phyloP scores from a whole-genome alignment of 352 stramenopile genomes.

The Phytophthora pisi region DNA sequence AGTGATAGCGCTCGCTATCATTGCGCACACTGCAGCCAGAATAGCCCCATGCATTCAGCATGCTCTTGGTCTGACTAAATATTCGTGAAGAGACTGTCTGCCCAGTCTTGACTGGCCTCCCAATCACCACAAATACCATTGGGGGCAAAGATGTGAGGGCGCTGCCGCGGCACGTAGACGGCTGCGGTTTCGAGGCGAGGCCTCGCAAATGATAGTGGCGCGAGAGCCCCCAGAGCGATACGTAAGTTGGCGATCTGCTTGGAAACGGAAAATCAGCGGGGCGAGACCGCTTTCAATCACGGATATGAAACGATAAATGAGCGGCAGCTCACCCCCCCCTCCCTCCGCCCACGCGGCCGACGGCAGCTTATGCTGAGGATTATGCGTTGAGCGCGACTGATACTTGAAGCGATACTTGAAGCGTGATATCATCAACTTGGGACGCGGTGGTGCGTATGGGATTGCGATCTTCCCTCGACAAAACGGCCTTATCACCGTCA shows the following conservation, averaged over 20 bases:
- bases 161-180: neutral
- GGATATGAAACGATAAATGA: constrained; percentile 7
- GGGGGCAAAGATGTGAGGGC: constrained; percentile 1
- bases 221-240: neutral
- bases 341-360: neutral
- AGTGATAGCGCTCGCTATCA: neutral
- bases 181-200: neutral
- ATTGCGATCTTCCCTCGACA: constrained; percentile 3
- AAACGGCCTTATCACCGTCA: neutral
- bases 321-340: neutral
- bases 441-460: neutral
- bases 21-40: neutral
- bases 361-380: neutral
- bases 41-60: neutral
- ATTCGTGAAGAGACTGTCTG: constrained; percentile 14
- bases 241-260: neutral
- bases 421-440: constrained; percentile 3
- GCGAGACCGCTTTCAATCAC: constrained; percentile 1
- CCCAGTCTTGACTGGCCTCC: neutral
- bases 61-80: constrained; percentile 4
- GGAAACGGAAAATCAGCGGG: constrained; percentile 1
- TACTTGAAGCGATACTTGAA: neutral
- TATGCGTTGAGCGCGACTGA: constrained; percentile 3
- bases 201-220: constrained; percentile 9
- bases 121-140: neutral